These are phyloP conservation scores for Salix udensis DNA, from an alignment of 345 rosid genomes.

Conservation along the genomic window DNA sequence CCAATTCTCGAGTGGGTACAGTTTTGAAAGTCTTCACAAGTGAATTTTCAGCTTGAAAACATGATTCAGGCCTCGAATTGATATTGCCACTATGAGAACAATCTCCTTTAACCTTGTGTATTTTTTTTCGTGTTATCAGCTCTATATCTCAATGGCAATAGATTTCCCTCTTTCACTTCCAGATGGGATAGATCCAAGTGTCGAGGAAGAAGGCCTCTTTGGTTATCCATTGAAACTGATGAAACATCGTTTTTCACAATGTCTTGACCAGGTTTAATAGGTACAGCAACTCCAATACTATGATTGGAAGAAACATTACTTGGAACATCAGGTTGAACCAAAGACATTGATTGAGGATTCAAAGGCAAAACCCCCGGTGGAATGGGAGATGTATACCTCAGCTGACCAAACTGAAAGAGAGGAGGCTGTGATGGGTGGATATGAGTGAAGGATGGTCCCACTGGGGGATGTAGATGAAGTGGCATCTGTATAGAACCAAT, in stretches of 20 bases:
- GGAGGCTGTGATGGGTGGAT: constrained; percentile 69
- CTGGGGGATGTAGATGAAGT: constrained; percentile 82
- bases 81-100: constrained; percentile 26
- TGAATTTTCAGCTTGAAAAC: constrained; percentile 36
- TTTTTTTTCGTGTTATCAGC: constrained; percentile 23
- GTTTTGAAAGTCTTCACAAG: constrained; percentile 28
- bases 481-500: constrained; percentile 99
- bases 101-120: constrained; percentile 45
- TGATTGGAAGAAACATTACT: constrained; percentile 46
- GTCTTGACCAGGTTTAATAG: constrained; percentile 47
- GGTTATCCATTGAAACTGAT: constrained; percentile 39
- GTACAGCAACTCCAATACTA: constrained; percentile 40
- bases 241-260: constrained; percentile 30
- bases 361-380: constrained; percentile 69
- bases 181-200: constrained; percentile 42
- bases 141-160: constrained; percentile 35
- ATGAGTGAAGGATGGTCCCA: constrained; percentile 54
- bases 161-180: constrained; percentile 31
- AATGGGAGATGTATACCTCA: constrained; percentile 70
- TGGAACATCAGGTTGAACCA: constrained; percentile 47
- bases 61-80: constrained; percentile 30
- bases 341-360: constrained; percentile 56
- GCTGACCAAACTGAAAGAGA: constrained; percentile 89
- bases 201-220: constrained; percentile 42
- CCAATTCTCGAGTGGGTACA: constrained; percentile 40